These are phyloP conservation scores for Suhomyces wounanorum DNA, from an alignment of 1,139 yeast species.

Conservation along the genomic window DNA sequence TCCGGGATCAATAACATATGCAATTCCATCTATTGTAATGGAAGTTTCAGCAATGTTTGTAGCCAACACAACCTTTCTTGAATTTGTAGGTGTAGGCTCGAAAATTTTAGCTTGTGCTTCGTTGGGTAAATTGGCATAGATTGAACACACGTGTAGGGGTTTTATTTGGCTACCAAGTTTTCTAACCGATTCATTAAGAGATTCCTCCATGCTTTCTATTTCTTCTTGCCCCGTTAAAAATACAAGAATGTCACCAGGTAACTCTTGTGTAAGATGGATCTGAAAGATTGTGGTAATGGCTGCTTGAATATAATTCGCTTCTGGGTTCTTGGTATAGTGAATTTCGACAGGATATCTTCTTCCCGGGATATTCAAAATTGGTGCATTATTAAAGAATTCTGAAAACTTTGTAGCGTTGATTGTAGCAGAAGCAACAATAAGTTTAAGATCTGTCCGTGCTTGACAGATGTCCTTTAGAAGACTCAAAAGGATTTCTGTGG, in stretches of 20 bases:
- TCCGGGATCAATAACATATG: conserved; percentile 89
- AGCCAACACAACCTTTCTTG: conserved; percentile 88
- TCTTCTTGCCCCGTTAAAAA: conserved; percentile 91
- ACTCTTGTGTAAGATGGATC: conserved; percentile 66
- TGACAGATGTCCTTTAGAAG: conserved; percentile 70
- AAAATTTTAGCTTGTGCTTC: conserved; percentile 81
- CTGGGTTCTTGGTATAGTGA: conserved; percentile 83
- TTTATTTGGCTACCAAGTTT: conserved; percentile 65
- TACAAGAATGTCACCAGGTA: conserved; percentile 83
- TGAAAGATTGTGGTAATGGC: conserved; percentile 82
- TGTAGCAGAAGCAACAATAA: conserved; percentile 91
- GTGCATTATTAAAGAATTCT: conserved; percentile 75
- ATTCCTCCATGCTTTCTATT: conserved; percentile 79
- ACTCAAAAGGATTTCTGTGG: conserved; percentile 89
- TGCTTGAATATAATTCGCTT: conserved; percentile 86
- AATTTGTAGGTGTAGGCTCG: conserved; percentile 79
- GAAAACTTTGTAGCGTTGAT: conserved; percentile 88
- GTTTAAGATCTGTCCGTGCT: conserved; percentile 65
- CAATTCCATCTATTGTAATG: conserved; percentile 89
- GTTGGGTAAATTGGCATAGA: conserved; percentile 89
- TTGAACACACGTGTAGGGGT: conserved; percentile 76
- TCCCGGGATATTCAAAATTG: conserved; percentile 87
- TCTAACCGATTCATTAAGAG: conserved; percentile 60
- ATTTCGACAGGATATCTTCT: conserved; percentile 87
- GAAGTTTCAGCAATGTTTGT: conserved; percentile 98